Evolutionary conservation across 2,329 filamentous ascomycete genomes (phyloP), one percentile per base, ranked within the genome.

Genomic region (Ilyonectria robusta): DNA sequence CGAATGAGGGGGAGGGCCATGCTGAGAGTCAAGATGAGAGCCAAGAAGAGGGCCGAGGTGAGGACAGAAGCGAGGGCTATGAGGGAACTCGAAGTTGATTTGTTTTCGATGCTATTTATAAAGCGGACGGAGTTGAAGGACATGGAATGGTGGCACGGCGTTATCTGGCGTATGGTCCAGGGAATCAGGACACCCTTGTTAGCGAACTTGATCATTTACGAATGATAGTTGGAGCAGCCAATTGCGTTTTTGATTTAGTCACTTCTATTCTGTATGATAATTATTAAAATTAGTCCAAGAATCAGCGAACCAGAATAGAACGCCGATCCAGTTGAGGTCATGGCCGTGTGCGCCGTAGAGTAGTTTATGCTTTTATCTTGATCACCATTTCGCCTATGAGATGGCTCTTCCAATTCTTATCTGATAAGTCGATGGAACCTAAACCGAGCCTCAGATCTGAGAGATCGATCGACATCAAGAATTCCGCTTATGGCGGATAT

Each of bases 131-230:
- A 33, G 50, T 53, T 53, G 31, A 19, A 13, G 29, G 50, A 31
- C 50, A 53, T 53, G 10, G 48, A 19, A 35, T 19, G 19, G n/a
- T 33, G n/a, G 50, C 31, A 53, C 29, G 50, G 50, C 50, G 50
- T 53, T 53, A 35, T 53, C 47, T 53, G 50, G 50, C 33, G 29
- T 17, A 19, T 33, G 40, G 40, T 1, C 15, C 15, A 21, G 31
- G 31, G 10, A 53, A 35, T 31, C 13, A 35, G n/a, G n/a, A 53
- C 29, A 13, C 23, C 15, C 15, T 42, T 42, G 50, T 35, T 35
- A 11, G 29, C 29, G 21, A 53, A 53, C 50, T 53, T 13, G 29
- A 35, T 35, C 10, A 13, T 23, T 35, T 53, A 31, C 31, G 9
- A 53, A 21, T 53, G 40, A n/a, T 33, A 11, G 31, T 33, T 17